A percentile compares a stretch with the other conserved stretches of the same genome.
Conservation (phyloP, 2,329 filamentous ascomycete genomes). For the Penicillium corylophilum region DNA sequence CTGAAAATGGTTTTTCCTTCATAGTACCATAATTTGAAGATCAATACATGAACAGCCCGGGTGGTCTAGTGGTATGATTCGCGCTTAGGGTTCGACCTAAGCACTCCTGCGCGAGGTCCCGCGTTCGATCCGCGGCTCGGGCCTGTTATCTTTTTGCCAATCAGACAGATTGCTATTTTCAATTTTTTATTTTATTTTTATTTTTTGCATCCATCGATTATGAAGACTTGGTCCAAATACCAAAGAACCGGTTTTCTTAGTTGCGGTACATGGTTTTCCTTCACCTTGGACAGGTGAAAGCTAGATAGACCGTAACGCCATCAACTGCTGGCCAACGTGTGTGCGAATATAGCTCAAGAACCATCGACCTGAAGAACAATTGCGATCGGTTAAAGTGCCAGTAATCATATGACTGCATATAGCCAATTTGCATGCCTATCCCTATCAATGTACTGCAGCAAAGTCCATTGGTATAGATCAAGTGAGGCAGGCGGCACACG, state of each 20-base stretch:
- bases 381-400: background rate
- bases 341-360: too few species aligned
- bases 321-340: too few species aligned
- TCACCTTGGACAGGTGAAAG: too few species aligned
- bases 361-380: background rate
- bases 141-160: background rate
- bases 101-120: constrained; percentile 7
- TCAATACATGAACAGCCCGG: constrained; percentile 2
- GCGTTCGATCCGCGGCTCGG: constrained; percentile 1
- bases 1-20: background rate
- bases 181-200: background rate
- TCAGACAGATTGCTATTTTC: rapidly evolving
- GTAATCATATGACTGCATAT: background rate
- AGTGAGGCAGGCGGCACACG: background rate
- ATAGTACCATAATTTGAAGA: background rate
- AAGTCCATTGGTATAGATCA: background rate
- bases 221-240: too few species aligned
- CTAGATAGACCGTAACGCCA: too few species aligned
- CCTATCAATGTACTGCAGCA: background rate
- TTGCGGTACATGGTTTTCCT: too few species aligned
- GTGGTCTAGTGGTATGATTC: constrained; percentile 13
- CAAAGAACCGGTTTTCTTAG: too few species aligned
- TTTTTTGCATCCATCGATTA: too few species aligned
- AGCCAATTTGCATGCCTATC: background rate
- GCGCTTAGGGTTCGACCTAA: constrained; percentile 9